These are phyloP conservation scores for Penicillium sp. DNA, from an alignment of 2,329 filamentous ascomycete genomes.

Conservation along the genomic window DNA sequence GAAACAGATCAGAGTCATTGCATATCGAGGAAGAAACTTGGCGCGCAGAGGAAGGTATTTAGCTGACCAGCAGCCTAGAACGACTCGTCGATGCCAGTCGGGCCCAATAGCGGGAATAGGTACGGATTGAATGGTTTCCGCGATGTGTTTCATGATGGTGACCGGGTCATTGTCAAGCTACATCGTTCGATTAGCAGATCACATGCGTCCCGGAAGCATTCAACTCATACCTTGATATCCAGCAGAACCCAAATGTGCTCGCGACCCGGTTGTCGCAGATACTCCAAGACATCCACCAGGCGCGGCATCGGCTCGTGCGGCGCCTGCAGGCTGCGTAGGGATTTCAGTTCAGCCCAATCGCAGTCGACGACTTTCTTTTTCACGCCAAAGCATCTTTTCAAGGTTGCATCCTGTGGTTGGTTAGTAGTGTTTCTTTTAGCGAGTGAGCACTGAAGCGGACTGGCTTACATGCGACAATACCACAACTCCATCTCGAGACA, in stretches of 20 bases:
- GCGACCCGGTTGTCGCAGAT: slow-evolving; percentile 66
- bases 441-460: no score
- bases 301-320: slow-evolving; percentile 75
- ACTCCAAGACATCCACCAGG: slow-evolving; percentile 73
- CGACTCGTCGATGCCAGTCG: slow-evolving; percentile 71
- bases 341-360: slow-evolving; percentile 73
- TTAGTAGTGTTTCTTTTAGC: no score
- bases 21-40: slow-evolving; percentile 52
- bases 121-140: slow-evolving; percentile 63
- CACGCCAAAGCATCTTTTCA: slow-evolving; percentile 83
- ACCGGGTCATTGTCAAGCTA: slow-evolving; percentile 54
- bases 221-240: slow-evolving; percentile 74
- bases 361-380: slow-evolving; percentile 73
- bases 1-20: slow-evolving; percentile 48
- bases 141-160: slow-evolving; percentile 71
- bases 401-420: slow-evolving; percentile 69
- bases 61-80: slow-evolving; percentile 82
- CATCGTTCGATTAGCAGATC: background rate
- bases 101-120: slow-evolving; percentile 45
- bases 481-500: slow-evolving; percentile 80
- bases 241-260: slow-evolving; percentile 79
- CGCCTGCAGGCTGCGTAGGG: slow-evolving; percentile 67
- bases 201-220: background rate
- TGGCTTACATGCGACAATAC: slow-evolving; percentile 76
- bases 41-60: slow-evolving; percentile 69